phyloP scores from a whole-genome alignment of 176 grass and related monocot species.

The Lolium rigidum region DNA sequence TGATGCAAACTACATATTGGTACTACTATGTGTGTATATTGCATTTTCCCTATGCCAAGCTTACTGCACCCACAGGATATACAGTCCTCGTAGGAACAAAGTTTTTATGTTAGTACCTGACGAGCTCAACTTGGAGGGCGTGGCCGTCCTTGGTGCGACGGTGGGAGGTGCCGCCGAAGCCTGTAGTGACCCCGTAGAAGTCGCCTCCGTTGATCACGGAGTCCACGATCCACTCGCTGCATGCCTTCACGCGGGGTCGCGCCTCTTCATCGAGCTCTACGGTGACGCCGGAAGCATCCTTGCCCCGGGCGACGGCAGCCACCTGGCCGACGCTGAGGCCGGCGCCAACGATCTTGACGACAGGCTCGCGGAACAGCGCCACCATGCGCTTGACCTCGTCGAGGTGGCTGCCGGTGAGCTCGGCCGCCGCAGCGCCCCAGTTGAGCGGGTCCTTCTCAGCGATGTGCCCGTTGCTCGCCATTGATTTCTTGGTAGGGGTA shows the following conservation, averaged over 20 bases:
- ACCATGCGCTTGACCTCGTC: conserved; percentile 21
- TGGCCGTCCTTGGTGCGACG: not conserved
- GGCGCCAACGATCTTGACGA: not conserved
- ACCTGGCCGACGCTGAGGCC: not conserved
- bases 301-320: not conserved
- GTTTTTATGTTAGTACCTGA: not conserved
- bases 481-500: not conserved
- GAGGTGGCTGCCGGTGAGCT: conserved; percentile 4
- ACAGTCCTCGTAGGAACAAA: too few relatives aligned
- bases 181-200: not conserved
- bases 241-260: not conserved
- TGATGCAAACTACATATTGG: too few relatives aligned
- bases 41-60: too few relatives aligned
- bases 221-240: conserved; percentile 17
- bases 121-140: conserved; percentile 13
- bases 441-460: not conserved
- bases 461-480: not conserved
- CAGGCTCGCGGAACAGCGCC: not conserved
- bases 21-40: too few relatives aligned
- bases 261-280: not conserved
- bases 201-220: not conserved
- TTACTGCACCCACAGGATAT: too few relatives aligned
- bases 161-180: conserved; percentile 16
- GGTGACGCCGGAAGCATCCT: not conserved
- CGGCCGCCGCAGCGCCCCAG: not conserved